These are phyloP conservation scores for Panaeolus papilionaceus DNA, from an alignment of 768 basidiomycete species.

Conservation along the genomic window DNA sequence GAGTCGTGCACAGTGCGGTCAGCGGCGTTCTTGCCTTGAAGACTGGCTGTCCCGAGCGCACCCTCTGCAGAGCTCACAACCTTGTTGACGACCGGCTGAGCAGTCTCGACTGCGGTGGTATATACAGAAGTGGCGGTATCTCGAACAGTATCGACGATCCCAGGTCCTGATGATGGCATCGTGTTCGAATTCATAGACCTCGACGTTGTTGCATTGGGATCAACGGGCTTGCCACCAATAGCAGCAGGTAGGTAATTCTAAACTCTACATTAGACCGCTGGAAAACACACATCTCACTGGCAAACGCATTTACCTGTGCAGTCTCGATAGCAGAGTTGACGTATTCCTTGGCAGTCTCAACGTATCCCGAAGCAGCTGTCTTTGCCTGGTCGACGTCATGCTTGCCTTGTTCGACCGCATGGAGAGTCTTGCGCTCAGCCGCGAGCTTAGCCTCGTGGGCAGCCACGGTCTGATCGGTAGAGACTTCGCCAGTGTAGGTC, in stretches of 20 bases:
- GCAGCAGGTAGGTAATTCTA: constrained; percentile 36
- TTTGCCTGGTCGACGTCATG: constrained; percentile 53
- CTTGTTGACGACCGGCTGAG: constrained; percentile 42
- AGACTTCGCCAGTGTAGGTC: constrained; percentile 37
- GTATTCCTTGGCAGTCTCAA: constrained; percentile 60
- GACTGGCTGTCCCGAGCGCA: constrained; percentile 28
- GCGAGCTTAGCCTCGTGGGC: constrained; percentile 42
- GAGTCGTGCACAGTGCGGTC: constrained; percentile 29
- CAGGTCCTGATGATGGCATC: constrained; percentile 18
- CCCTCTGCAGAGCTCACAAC: constrained; percentile 44
- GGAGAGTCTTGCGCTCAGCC: constrained; percentile 48
- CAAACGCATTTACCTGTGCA: constrained; percentile 29
- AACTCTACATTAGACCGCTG: neutral
- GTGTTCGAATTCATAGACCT: constrained; percentile 13
- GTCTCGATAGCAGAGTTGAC: constrained; percentile 38
- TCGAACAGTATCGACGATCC: constrained; percentile 39
- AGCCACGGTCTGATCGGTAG: constrained; percentile 32
- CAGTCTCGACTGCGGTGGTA: constrained; percentile 36
- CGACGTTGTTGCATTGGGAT: constrained; percentile 21
- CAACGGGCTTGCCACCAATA: constrained; percentile 31
- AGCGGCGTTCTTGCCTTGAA: constrained; percentile 20
- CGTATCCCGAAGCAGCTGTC: constrained; percentile 51
- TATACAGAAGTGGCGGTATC: constrained; percentile 37
- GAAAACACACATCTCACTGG: neutral
- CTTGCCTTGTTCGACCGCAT: constrained; percentile 64